Evolutionary conservation across 1,284 basidiomycete genomes (phyloP).

Genomic region (Ganoderma resinaceum): DNA sequence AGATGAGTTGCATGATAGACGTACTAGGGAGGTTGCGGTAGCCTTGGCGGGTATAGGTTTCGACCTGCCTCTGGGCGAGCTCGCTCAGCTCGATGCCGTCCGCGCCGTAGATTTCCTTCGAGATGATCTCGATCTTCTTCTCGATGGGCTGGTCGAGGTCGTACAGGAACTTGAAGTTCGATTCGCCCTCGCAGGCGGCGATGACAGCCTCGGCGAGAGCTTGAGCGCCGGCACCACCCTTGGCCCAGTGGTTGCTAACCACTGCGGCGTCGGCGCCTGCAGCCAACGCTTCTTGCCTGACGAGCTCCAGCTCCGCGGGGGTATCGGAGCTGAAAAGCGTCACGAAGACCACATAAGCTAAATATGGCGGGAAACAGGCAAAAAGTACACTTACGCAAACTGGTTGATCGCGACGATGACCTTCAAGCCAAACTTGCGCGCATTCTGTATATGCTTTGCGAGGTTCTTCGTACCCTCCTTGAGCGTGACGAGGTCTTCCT

Average conservation of each 20-base stretch:
- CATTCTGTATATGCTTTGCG: slow-evolving; percentile 94
- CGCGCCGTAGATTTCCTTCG: slow-evolving; percentile 90
- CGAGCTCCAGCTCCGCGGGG: slow-evolving; percentile 86
- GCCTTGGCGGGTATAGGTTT: slow-evolving; percentile 92
- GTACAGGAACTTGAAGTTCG: slow-evolving; percentile 91
- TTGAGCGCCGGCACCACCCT: slow-evolving; percentile 89
- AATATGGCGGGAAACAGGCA: slow-evolving; percentile 7
- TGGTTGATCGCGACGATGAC: slow-evolving; percentile 96
- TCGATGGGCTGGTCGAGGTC: slow-evolving; percentile 85
- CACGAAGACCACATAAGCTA: background rate
- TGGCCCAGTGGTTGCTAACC: slow-evolving; percentile 96
- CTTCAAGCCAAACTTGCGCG: slow-evolving; percentile 96
- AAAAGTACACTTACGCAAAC: slow-evolving; percentile 75
- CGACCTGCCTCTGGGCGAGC: slow-evolving; percentile 86
- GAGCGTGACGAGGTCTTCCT: slow-evolving; percentile 92
- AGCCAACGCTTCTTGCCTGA: slow-evolving; percentile 81
- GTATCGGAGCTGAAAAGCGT: slow-evolving; percentile 79
- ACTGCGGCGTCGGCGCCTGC: slow-evolving; percentile 96
- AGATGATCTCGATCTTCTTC: slow-evolving; percentile 89
- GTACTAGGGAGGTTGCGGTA: slow-evolving; percentile 82
- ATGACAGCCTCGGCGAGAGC: slow-evolving; percentile 90
- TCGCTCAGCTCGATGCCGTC: slow-evolving; percentile 89
- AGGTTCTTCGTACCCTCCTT: slow-evolving; percentile 95
- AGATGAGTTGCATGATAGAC: slow-evolving; percentile 37
- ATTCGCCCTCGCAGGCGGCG: slow-evolving; percentile 83